Evolutionary conservation across 352 stramenopile genomes (phyloP).

Genomic region (Phytophthora boehmeriae): DNA sequence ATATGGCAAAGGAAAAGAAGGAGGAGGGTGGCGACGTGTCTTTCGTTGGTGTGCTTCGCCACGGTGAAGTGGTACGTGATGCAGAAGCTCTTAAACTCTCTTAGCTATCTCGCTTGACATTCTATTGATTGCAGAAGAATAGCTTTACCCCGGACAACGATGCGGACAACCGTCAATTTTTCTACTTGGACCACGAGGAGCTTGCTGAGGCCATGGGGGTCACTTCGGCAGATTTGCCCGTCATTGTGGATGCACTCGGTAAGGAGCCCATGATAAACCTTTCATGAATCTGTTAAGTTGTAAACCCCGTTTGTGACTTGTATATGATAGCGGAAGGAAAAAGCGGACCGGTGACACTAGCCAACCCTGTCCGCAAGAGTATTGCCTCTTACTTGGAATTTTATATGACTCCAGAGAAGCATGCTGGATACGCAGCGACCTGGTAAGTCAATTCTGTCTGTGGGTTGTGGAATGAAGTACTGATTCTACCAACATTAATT

Average conservation of each 20-base stretch:
- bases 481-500: not conserved
- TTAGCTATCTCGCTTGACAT: conserved; percentile 1
- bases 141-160: conserved; percentile 86
- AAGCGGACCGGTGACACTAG: conserved; percentile 41
- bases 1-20: conserved; percentile 65
- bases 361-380: conserved; percentile 75
- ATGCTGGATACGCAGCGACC: conserved; percentile 82
- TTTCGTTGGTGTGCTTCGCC: conserved; percentile 78
- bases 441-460: conserved; percentile 53
- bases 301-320: conserved; percentile 6
- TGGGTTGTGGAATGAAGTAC: not conserved
- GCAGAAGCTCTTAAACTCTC: not conserved
- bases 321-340: conserved; percentile 45
- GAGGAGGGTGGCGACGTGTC: conserved; percentile 56
- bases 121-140: conserved; percentile 54
- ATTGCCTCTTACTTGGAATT: conserved; percentile 84
- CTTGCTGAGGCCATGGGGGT: conserved; percentile 79
- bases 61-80: conserved; percentile 73
- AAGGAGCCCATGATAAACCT: not conserved
- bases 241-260: conserved; percentile 84
- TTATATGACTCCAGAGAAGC: conserved; percentile 90
- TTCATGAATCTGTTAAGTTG: not conserved
- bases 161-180: conserved; percentile 74
- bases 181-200: conserved; percentile 82
- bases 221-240: conserved; percentile 59